phyloP scores from a whole-genome alignment of 2,329 filamentous ascomycete species.

The Colletotrichum sp. region DNA sequence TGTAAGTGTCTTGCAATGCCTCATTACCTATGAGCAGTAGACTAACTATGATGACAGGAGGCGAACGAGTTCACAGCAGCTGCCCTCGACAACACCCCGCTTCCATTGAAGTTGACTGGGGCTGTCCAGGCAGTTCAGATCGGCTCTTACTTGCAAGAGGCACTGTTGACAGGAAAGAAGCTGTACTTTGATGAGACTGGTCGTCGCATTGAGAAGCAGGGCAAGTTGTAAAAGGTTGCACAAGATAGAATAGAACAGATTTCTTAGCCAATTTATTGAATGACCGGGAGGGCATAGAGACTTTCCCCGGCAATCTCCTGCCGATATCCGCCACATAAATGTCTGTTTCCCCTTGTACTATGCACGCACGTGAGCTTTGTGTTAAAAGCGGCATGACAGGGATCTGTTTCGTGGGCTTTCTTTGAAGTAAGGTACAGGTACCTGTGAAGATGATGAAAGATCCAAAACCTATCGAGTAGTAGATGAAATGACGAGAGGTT shows the following conservation, averaged over 20 bases:
- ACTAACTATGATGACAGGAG: slow-evolving; percentile 38
- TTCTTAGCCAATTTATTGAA: neutral
- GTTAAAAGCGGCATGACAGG: too few species aligned
- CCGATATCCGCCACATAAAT: too few species aligned
- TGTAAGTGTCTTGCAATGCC: neutral
- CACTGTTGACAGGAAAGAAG: slow-evolving; percentile 58
- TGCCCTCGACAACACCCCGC: slow-evolving; percentile 58
- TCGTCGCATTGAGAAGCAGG: slow-evolving; percentile 40
- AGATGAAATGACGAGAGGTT: neutral
- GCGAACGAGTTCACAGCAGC: slow-evolving; percentile 66
- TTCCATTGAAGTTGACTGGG: slow-evolving; percentile 61
- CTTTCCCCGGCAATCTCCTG: too few species aligned
- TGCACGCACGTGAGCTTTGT: too few species aligned
- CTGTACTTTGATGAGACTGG: slow-evolving; percentile 64
- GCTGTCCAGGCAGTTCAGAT: slow-evolving; percentile 68
- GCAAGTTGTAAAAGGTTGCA: slow-evolving; percentile 33
- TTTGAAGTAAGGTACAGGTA: neutral
- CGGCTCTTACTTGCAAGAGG: slow-evolving; percentile 64
- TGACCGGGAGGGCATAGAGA: neutral
- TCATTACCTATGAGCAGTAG: rapidly evolving
- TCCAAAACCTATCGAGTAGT: rapidly evolving
- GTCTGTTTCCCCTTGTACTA: too few species aligned
- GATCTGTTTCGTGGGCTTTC: too few species aligned
- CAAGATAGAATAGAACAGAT: neutral
- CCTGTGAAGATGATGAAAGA: neutral